phyloP scores from a whole-genome alignment of 2,329 filamentous ascomycete species.

The Hymenoscyphus scutula region DNA sequence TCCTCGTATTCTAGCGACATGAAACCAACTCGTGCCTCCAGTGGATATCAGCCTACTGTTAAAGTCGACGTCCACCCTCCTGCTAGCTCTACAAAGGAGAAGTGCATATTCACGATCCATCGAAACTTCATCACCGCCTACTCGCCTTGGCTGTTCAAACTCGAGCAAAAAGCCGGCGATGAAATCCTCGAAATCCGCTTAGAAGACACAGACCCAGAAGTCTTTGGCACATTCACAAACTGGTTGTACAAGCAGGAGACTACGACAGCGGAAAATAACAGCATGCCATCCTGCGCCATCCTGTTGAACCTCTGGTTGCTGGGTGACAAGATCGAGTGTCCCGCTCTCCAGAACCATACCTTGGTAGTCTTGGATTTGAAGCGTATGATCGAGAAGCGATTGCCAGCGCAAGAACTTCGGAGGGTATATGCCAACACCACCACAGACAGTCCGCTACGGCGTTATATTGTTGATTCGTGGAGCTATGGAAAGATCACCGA shows the following conservation, averaged over 20 bases:
- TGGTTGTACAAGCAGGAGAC: neutral
- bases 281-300: neutral
- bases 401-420: neutral
- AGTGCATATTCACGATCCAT: neutral
- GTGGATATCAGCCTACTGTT: neutral
- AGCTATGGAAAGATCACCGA: neutral
- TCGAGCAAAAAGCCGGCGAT: neutral
- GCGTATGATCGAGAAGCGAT: neutral
- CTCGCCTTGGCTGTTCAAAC: neutral
- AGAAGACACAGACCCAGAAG: neutral
- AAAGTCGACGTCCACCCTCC: neutral
- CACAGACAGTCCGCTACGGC: neutral
- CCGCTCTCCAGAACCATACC: neutral
- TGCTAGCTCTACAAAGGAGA: neutral
- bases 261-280: neutral
- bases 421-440: neutral
- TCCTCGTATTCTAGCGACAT: no score
- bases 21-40: no score
- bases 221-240: neutral
- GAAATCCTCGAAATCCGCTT: neutral
- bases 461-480: neutral
- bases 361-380: neutral
- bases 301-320: neutral
- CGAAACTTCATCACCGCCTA: constrained; percentile 1
- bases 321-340: neutral